Evolutionary conservation across 2,329 filamentous ascomycete species (phyloP).

Genomic region (Thelonectria rubi): DNA sequence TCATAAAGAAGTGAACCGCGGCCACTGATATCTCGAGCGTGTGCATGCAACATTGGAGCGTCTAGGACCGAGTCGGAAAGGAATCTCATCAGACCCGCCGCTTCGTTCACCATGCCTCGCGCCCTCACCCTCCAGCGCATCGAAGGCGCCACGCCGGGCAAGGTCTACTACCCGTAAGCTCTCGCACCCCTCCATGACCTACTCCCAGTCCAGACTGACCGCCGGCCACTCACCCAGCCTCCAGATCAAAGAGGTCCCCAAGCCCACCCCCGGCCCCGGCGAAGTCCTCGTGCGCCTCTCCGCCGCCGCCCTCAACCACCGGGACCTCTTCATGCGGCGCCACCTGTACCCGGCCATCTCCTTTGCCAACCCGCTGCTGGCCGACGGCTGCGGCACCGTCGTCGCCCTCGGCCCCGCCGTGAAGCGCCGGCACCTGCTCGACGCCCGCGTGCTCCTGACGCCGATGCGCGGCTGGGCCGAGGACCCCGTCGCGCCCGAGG

Average conservation of each 20-base stretch:
- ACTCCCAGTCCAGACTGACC: constrained; percentile 16
- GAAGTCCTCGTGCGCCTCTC: constrained; percentile 80
- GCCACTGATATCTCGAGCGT: neutral
- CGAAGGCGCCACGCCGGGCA: constrained; percentile 80
- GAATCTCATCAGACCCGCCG: neutral
- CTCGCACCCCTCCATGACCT: constrained; percentile 1
- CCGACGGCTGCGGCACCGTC: constrained; percentile 84
- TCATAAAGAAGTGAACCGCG: neutral
- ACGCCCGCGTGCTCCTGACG: constrained; percentile 79
- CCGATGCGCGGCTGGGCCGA: constrained; percentile 82
- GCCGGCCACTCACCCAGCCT: constrained; percentile 61
- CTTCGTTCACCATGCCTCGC: constrained; percentile 56
- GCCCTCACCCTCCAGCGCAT: constrained; percentile 73
- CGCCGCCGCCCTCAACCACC: constrained; percentile 90
- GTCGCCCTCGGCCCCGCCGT: constrained; percentile 66
- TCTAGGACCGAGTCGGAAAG: neutral
- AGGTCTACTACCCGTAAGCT: constrained; percentile 83
- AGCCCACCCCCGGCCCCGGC: constrained; percentile 68
- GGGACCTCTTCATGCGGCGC: constrained; percentile 93
- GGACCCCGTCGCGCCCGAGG: constrained; percentile 77
- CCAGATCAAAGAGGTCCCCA: constrained; percentile 67
- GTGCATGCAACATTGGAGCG: neutral
- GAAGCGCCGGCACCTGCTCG: constrained; percentile 51
- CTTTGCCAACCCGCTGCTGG: constrained; percentile 80
- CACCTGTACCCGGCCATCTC: constrained; percentile 88